phyloP scores from a whole-genome alignment of 768 basidiomycete species.

The Myochromella boudieri region DNA sequence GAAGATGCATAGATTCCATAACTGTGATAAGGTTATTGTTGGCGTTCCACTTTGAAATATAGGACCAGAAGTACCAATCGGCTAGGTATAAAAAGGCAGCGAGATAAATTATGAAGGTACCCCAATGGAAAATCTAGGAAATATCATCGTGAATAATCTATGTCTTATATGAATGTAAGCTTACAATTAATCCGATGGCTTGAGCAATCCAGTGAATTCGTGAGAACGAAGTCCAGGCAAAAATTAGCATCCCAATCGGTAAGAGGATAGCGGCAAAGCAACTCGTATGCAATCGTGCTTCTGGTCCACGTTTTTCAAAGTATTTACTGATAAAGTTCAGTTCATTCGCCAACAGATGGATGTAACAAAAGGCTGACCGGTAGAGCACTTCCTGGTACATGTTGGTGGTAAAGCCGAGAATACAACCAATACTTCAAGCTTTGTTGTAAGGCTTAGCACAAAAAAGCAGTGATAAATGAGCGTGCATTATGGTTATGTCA shows the following conservation, averaged over 20 bases:
- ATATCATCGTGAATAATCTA: background rate
- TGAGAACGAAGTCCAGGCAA: constrained; percentile 63
- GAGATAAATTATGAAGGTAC: constrained; percentile 55
- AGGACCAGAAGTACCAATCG: constrained; percentile 47
- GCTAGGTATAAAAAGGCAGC: constrained; percentile 61
- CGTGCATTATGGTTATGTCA: constrained; percentile 56
- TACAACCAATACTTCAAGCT: constrained; percentile 49
- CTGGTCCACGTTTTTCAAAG: constrained; percentile 37
- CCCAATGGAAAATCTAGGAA: constrained; percentile 49
- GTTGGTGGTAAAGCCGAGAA: constrained; percentile 46
- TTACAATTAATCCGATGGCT: constrained; percentile 50
- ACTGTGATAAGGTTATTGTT: constrained; percentile 29
- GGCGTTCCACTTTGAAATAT: background rate
- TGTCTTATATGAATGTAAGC: constrained; percentile 1
- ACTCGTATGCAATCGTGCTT: constrained; percentile 61
- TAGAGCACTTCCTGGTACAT: constrained; percentile 51
- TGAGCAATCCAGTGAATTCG: constrained; percentile 61
- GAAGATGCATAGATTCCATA: constrained; percentile 67
- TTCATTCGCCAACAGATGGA: background rate
- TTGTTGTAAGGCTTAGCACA: background rate
- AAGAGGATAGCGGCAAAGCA: constrained; percentile 55
- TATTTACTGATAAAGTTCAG: constrained; percentile 26
- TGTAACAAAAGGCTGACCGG: constrained; percentile 30
- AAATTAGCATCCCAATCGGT: constrained; percentile 66
- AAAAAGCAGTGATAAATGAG: background rate